Evolutionary conservation across 768 basidiomycete genomes (phyloP), one percentile per base, ranked within the genome.

Genomic region (Amyloporia xantha): DNA sequence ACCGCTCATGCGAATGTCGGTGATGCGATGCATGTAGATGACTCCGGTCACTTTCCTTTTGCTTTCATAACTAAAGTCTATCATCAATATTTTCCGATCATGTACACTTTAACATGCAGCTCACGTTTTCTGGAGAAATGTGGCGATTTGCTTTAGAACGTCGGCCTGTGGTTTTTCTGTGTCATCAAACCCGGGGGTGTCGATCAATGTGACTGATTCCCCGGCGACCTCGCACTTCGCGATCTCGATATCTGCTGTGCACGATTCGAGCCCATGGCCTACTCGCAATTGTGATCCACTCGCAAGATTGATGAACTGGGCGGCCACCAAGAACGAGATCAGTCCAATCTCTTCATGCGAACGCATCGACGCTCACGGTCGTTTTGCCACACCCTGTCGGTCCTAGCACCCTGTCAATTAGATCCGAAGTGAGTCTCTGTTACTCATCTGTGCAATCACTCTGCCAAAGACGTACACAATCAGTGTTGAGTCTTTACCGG

Each of bases 1-100:
- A 17, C 66, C 69, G 6, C 59, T 53, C 56, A 72, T 56, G 3
- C 67, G 63, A 21, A 52, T 66, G 42, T 69, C 65, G 24, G 66
- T 56, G 35, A 71, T 69, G 27, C 62, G 59, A 33, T 68, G 65
- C 21, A 66, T 44, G 48, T 69, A 69, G 17, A 68, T 51, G 35
- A 71, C 54, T 10, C 69, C 72, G 21, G 57, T 44, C 4, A 66
- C 42, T 12, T 48, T 62, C 36, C 49, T 33, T 1, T 47, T 41
- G 30, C 30, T 23, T 9, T 48, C 28, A 41, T 58, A 36, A 13
- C 55, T 58, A 36, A 20, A 19, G 20, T 11, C 41, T 59, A 9
- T 52, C 13, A 25, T 26, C 13, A 4, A 4, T 17, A n/a, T 11
- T 17, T 5, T 20, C 25, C n/a, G 27, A 19, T 12, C 2, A 13